Base-by-base conservation (phyloP, 2,329 filamentous ascomycete genomes). In the Phialophora chinensis region DNA sequence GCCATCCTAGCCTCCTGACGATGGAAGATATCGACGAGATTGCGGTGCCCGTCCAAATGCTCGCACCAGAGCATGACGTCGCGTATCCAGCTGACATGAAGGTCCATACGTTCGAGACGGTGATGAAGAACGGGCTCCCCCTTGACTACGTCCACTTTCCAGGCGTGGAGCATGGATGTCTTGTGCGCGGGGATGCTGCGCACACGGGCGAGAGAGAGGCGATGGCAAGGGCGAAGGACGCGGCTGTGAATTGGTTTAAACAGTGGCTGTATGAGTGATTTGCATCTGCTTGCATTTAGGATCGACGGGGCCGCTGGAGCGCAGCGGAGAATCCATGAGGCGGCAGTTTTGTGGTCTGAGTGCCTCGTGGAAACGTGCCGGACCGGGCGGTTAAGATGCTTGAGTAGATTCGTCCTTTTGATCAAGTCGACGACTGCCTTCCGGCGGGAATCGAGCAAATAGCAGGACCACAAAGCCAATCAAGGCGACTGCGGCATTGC, bases 121-220 rank as follows among this genome's bases (percentile, higher is more conserved):
- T 86, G 35, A 76, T 73, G 42, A 75, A 72, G 58, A 54, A 76
- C 12, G 76, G 76, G 0, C 62, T 85, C 10, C 72, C 77, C n/a
- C 85, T 81, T 68, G 82, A 84, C 60, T 87, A 85, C 73, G 79
- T 81, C 68, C 78, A 84, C 71, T 86, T 85, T 67, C 81, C 84
- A 0, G 81, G 81, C 0, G 74, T 85, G 12, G 75, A 73, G 66
- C 85, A 88, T 76, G 80, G 74, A 83, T 76, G 58, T 72, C 82
- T 67, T 4, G 70, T 78, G 1, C 77, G 84, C 49, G 83, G 82
- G 0, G 75, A 84, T 73, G 72, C 73, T 59, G 73, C 71, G 3
- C 7, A 44, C 20, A 3, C 74, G 77, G 17, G 61, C 73, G 81
- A 86, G 77, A 75, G 77, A 52, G 75, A 77, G 61, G 84, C 79